Conservation (phyloP, 1,284 basidiomycete species). For the Golubevia pallescens region DNA sequence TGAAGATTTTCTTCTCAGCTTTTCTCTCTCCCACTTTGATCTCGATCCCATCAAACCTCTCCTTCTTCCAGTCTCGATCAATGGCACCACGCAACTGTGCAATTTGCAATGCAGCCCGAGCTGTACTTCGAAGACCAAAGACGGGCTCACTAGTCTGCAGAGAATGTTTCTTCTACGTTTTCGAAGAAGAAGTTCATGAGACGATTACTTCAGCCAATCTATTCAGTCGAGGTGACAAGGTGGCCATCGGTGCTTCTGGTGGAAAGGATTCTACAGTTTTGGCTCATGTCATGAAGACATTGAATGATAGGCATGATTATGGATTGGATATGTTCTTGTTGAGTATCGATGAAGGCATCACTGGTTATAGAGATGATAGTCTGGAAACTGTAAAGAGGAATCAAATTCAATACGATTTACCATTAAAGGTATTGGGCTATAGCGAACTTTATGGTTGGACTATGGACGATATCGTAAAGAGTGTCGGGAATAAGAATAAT, state of each 20-base stretch:
- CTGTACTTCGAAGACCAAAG: slow-evolving; percentile 58
- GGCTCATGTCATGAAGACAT: slow-evolving; percentile 60
- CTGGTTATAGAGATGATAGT: slow-evolving; percentile 59
- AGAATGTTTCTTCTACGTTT: slow-evolving; percentile 60
- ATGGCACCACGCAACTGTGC: slow-evolving; percentile 35
- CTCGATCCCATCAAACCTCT: background rate
- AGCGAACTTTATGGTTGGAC: slow-evolving; percentile 63
- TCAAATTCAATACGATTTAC: slow-evolving; percentile 57
- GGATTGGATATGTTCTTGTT: slow-evolving; percentile 58
- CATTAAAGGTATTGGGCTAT: slow-evolving; percentile 58
- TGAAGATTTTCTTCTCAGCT: background rate
- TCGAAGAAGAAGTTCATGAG: slow-evolving; percentile 60
- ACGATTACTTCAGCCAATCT: slow-evolving; percentile 45
- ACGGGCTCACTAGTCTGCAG: slow-evolving; percentile 57
- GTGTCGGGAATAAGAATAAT: slow-evolving; percentile 60
- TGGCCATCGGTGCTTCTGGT: slow-evolving; percentile 61
- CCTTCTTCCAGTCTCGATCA: background rate
- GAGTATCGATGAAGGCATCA: slow-evolving; percentile 63
- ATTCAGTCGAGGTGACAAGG: slow-evolving; percentile 53
- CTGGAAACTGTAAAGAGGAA: slow-evolving; percentile 64
- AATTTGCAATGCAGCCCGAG: slow-evolving; percentile 43
- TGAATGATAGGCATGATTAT: slow-evolving; percentile 61
- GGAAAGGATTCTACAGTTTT: slow-evolving; percentile 63
- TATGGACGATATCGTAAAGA: slow-evolving; percentile 62
- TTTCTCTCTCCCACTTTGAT: background rate